Conservation (phyloP, 2,329 filamentous ascomycete species). For the Tricladium varicosporioides region DNA sequence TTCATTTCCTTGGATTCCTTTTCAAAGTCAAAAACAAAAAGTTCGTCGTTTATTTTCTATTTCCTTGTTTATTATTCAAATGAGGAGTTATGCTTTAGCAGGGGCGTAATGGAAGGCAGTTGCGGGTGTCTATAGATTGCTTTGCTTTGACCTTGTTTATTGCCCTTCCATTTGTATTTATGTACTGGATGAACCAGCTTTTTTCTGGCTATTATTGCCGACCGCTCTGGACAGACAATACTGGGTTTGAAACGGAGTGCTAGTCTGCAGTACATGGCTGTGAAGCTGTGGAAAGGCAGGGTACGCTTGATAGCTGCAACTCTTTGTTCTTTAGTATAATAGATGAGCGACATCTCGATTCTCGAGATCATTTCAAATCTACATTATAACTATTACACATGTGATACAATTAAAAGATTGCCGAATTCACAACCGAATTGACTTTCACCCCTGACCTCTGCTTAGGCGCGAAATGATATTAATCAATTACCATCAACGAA, state of each 20-base stretch:
- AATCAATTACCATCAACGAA: no score
- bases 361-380: neutral
- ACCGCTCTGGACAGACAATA: no score
- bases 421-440: no score
- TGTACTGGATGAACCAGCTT: neutral
- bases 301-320: neutral
- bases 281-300: neutral
- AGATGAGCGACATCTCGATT: neutral
- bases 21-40: neutral
- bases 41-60: neutral
- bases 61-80: slow-evolving; percentile 1
- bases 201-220: no score
- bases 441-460: no score
- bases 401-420: no score
- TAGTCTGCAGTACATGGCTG: neutral
- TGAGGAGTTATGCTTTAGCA: neutral
- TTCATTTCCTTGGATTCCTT: slow-evolving; percentile 2
- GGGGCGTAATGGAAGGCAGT: neutral
- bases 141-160: neutral
- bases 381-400: no score
- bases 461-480: no score
- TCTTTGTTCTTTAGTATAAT: slow-evolving; percentile 1
- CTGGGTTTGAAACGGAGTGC: neutral
- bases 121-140: slow-evolving; percentile 8
- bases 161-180: slow-evolving; percentile 1